phyloP scores from a whole-genome alignment of 257 asterid genomes.

The Solanum piurae region DNA sequence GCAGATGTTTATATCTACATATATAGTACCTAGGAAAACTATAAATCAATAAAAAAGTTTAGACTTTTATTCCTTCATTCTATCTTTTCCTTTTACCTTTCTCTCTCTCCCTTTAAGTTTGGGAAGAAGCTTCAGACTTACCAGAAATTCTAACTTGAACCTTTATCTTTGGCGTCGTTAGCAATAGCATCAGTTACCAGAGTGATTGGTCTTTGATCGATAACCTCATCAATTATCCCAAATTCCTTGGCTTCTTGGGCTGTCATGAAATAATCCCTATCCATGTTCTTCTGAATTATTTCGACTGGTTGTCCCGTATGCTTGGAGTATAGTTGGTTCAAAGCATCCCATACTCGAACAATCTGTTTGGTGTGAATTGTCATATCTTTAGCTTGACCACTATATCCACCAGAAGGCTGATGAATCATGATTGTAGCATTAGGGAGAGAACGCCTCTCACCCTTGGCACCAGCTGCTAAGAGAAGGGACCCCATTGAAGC shows the following conservation, averaged over 20 bases:
- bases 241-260: conserved; percentile 86
- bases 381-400: conserved; percentile 91
- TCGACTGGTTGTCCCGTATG: conserved; percentile 80
- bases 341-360: conserved; percentile 68
- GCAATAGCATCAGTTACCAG: conserved; percentile 66
- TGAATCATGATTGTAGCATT: conserved; percentile 89
- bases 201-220: conserved; percentile 62
- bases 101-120: neutral
- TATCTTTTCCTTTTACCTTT: neutral
- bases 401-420: conserved; percentile 93
- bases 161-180: conserved; percentile 43
- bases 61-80: neutral
- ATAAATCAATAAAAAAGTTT: neutral
- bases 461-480: conserved; percentile 93
- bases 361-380: conserved; percentile 81
- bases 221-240: conserved; percentile 88
- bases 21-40: neutral
- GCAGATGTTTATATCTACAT: neutral
- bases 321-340: conserved; percentile 45
- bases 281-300: conserved; percentile 60
- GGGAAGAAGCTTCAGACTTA: conserved; percentile 11
- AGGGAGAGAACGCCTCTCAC: conserved; percentile 80
- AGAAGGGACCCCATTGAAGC: conserved; percentile 98
- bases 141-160: conserved; percentile 40
- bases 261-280: conserved; percentile 91